Evolutionary conservation across 495 filamentous ascomycete species (phyloP), one percentile per base, ranked within the genome.

Genomic region (Xylaria palmicola): DNA sequence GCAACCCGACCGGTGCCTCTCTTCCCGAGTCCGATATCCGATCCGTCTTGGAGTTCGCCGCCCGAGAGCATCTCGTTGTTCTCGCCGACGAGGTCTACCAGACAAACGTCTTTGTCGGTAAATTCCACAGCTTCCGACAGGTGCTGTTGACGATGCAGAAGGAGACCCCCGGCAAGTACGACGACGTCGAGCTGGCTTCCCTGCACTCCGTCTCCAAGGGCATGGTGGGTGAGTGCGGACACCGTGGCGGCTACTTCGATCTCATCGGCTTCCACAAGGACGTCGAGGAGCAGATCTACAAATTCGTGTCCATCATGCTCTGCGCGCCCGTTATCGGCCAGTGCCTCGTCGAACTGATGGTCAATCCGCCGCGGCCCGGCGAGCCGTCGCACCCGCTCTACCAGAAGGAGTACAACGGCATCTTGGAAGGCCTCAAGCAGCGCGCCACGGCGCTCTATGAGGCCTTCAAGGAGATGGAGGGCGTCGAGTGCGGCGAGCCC

Each of bases 81-180:
- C 79, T 98, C 40, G 94, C 95, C 57, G 94, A 98, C 67, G 94
- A 98, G 76, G 94, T 98, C 7, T 98, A 98, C 84, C 94, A 98
- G 77, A 98, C 95, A 70, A 98, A 98, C 74, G 88, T 98, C 65
- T 98, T 98, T 77, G 71, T 87, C 45, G 95, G 95, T 70, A 81
- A 93, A 67, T 98, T 98, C 79, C 85, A 90, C 73, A 93, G 88
- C 56, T 98, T 98, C 86, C 97, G 98, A 80, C 87, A 90, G 68
- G 85, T 88, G 36, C 85, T 98, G 12, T 85, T 93, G 20, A 87
- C 89, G 66, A 75, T 98, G 44, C 95, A 98, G 74, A 82, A 88
- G 70, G 85, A 88, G 68, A 65, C 77, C 8, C 85, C 90, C 4
- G 79, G 75, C 54, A 89, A 87, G 72, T 98, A 89, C 79, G 90